These are phyloP conservation scores for Leucosporidium scottii DNA, from an alignment of 768 basidiomycete species.

Conservation along the genomic window DNA sequence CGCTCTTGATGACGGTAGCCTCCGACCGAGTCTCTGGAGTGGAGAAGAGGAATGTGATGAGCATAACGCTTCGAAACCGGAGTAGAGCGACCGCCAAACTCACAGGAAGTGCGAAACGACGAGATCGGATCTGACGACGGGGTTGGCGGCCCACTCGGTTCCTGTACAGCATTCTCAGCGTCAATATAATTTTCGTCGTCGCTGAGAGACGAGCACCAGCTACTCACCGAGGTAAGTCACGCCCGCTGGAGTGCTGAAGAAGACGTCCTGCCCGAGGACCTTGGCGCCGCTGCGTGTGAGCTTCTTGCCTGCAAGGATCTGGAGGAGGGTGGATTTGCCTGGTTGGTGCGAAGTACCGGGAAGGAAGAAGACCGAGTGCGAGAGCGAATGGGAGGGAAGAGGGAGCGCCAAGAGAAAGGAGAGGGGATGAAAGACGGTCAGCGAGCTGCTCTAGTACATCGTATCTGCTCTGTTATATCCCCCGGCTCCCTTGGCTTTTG, in stretches of 20 bases:
- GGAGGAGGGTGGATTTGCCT: conserved; percentile 92
- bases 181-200: too few relatives aligned
- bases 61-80: neutral
- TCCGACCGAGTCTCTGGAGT: conserved; percentile 71
- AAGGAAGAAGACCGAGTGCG: neutral
- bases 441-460: too few relatives aligned
- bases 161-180: conserved; percentile 47
- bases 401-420: neutral
- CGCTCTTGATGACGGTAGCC: conserved; percentile 89
- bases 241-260: conserved; percentile 63
- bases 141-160: conserved; percentile 98
- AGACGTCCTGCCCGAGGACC: conserved; percentile 78
- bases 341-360: conserved; percentile 35
- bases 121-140: conserved; percentile 89
- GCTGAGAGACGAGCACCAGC: too few relatives aligned
- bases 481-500: too few relatives aligned
- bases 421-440: neutral
- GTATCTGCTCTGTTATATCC: too few relatives aligned
- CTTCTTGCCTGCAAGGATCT: conserved; percentile 86
- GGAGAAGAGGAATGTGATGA: neutral
- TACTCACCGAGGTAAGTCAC: conserved; percentile 33
- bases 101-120: conserved; percentile 76
- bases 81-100: neutral
- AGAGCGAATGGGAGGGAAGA: neutral
- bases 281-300: conserved; percentile 62